phyloP scores from a whole-genome alignment of 2,329 filamentous ascomycete genomes.

The Sclerotinia borealis region DNA sequence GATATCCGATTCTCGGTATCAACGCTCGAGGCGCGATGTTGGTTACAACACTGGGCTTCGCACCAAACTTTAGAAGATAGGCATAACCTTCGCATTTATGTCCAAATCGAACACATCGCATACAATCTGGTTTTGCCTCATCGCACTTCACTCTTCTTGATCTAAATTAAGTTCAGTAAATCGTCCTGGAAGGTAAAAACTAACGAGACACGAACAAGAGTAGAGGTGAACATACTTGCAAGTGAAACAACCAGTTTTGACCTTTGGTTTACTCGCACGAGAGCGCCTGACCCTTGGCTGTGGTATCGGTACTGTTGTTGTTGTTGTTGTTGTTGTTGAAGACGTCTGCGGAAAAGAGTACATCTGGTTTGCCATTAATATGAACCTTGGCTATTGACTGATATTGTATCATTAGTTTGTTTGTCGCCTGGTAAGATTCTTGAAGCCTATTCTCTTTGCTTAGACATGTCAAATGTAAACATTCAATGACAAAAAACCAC shows the following conservation, averaged over 20 bases:
- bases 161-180: slow-evolving; percentile 15
- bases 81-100: slow-evolving; percentile 32
- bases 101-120: slow-evolving; percentile 29
- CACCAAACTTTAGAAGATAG: slow-evolving; percentile 6
- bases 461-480: not conserved
- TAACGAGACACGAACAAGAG: not conserved
- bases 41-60: not conserved
- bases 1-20: not conserved
- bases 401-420: not conserved
- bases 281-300: slow-evolving; percentile 12
- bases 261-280: slow-evolving; percentile 30
- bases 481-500: not conserved
- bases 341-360: not conserved
- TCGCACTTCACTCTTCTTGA: slow-evolving; percentile 33
- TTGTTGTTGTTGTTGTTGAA: not conserved
- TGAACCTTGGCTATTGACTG: not conserved
- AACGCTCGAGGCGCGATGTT: slow-evolving; percentile 1
- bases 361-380: slow-evolving; percentile 2
- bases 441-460: not conserved
- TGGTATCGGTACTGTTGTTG: not conserved
- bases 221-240: slow-evolving; percentile 28
- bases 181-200: not conserved
- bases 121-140: slow-evolving; percentile 30
- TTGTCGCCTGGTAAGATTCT: not conserved
- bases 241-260: slow-evolving; percentile 31